Percentiles rank a stretch among this genome's conserved stretches.
Evolutionary conservation across 2,329 filamentous ascomycete genomes (phyloP).

Genomic region (Monosporascus sp.): DNA sequence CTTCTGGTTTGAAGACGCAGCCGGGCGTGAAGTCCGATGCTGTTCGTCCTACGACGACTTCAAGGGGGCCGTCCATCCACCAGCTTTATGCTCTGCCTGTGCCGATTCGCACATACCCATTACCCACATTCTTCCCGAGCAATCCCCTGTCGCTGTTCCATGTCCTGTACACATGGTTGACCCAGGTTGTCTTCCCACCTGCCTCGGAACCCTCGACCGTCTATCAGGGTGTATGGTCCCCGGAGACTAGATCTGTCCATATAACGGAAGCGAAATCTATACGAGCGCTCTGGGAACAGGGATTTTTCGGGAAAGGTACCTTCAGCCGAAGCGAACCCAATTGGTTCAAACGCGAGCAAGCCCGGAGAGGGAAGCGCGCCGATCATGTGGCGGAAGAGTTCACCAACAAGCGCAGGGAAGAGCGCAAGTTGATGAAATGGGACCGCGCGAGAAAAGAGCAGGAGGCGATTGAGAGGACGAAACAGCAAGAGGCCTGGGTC

Average conservation of each 20-base stretch:
- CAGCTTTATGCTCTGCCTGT: conserved; percentile 77
- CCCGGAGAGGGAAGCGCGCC: conserved; percentile 58
- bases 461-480: conserved; percentile 72
- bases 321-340: conserved; percentile 91
- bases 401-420: conserved; percentile 70
- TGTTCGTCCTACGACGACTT: conserved; percentile 7
- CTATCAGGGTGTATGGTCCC: conserved; percentile 75
- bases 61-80: conserved; percentile 44
- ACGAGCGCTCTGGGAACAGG: conserved; percentile 86
- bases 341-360: conserved; percentile 81
- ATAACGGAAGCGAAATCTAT: conserved; percentile 72
- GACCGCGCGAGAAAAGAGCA: conserved; percentile 85
- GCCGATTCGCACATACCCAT: conserved; percentile 74
- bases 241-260: conserved; percentile 75
- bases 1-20: conserved; percentile 8
- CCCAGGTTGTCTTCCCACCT: conserved; percentile 64
- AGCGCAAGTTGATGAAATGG: conserved; percentile 80
- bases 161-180: conserved; percentile 70
- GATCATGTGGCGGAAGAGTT: conserved; percentile 73
- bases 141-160: conserved; percentile 87
- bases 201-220: conserved; percentile 57
- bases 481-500: conserved; percentile 38
- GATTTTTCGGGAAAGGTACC: conserved; percentile 93
- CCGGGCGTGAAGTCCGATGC: conserved; percentile 5
- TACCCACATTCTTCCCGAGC: conserved; percentile 84